A percentile compares a stretch with the other conserved stretches of the same genome.
Evolutionary conservation across 768 basidiomycete genomes (phyloP).

Genomic region (Nidula microcarpa): DNA sequence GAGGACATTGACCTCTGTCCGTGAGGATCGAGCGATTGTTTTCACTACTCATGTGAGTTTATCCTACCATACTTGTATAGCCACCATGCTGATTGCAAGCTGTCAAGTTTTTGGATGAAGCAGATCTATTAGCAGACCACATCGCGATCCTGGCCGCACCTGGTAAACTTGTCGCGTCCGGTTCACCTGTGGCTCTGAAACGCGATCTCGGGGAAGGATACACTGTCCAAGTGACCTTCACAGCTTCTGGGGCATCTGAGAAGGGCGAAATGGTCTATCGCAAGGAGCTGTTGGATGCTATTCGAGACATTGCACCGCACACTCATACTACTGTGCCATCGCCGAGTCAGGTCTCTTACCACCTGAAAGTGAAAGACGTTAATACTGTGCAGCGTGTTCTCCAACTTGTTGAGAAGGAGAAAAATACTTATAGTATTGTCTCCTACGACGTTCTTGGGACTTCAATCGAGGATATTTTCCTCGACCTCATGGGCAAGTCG

Average conservation of each 20-base stretch:
- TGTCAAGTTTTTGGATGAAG: slow-evolving; percentile 56
- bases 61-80: background rate
- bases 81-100: background rate
- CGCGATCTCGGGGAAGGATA: slow-evolving; percentile 56
- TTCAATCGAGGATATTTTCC: slow-evolving; percentile 80
- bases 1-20: slow-evolving; percentile 67
- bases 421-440: slow-evolving; percentile 28
- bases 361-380: slow-evolving; percentile 60
- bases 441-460: slow-evolving; percentile 71
- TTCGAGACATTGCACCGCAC: slow-evolving; percentile 43
- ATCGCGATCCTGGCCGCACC: slow-evolving; percentile 63
- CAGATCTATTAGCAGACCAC: slow-evolving; percentile 62
- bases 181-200: slow-evolving; percentile 60
- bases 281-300: slow-evolving; percentile 31
- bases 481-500: slow-evolving; percentile 60
- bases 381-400: slow-evolving; percentile 52
- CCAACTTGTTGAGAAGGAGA: slow-evolving; percentile 46
- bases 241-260: slow-evolving; percentile 15
- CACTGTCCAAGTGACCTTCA: slow-evolving; percentile 49
- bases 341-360: slow-evolving; percentile 44
- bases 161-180: slow-evolving; percentile 57
- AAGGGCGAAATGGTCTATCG: slow-evolving; percentile 18
- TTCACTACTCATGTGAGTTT: slow-evolving; percentile 73
- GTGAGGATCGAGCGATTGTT: slow-evolving; percentile 63
- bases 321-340: slow-evolving; percentile 39